Evolutionary conservation across 768 basidiomycete genomes (phyloP).

Genomic region (Lactarius trivialis): DNA sequence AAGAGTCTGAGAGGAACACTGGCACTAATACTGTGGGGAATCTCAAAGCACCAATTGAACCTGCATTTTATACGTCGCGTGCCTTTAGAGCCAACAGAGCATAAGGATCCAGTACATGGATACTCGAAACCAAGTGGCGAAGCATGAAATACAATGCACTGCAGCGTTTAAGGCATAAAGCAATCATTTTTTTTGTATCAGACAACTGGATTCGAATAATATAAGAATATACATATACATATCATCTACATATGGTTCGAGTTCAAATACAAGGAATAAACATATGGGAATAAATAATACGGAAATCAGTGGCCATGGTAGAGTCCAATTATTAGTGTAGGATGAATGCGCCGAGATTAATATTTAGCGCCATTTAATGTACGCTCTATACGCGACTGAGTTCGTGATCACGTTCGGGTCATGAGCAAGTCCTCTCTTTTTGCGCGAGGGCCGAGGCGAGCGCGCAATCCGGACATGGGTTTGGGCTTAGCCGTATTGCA

Average conservation of each 20-base stretch:
- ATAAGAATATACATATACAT: background rate
- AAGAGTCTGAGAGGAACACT: background rate
- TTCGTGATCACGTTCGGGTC: background rate
- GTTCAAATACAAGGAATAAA: conserved; percentile 14
- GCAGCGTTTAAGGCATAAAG: conserved; percentile 7
- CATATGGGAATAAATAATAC: conserved; percentile 1
- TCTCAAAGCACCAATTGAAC: background rate
- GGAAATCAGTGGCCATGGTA: background rate
- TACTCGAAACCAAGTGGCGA: background rate
- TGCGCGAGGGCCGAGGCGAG: conserved; percentile 1
- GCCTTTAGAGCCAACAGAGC: background rate
- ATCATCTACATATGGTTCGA: background rate
- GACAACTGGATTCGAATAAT: background rate
- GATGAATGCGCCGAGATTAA: background rate
- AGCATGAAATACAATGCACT: background rate
- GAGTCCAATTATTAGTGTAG: background rate
- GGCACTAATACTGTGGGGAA: background rate
- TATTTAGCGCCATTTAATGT: background rate
- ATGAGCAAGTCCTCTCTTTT: background rate
- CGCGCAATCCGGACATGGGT: conserved; percentile 20
- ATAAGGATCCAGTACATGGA: background rate
- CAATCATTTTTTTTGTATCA: background rate
- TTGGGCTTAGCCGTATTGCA: conserved; percentile 26
- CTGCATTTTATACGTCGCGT: conserved; percentile 7
- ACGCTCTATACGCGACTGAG: background rate